phyloP scores from a whole-genome alignment of 202 grass and related monocot genomes.

The Eragrostis tef region DNA sequence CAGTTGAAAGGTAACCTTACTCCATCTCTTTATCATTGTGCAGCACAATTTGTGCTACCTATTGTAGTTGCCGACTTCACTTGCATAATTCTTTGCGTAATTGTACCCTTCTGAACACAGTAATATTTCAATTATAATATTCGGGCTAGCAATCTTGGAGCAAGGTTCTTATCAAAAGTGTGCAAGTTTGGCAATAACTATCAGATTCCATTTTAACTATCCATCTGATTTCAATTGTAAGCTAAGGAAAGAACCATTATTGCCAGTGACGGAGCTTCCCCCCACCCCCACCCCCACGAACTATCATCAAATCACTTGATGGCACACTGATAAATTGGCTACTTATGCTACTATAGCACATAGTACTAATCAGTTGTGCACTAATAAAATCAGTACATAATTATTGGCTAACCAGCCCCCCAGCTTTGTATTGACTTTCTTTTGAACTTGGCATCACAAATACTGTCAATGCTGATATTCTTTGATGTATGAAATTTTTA shows the following conservation, averaged over 20 bases:
- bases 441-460: slow-evolving; percentile 8
- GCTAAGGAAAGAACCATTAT: slow-evolving; percentile 22
- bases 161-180: not conserved
- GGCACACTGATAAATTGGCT: too few species aligned
- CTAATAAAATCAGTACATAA: too few species aligned
- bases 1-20: slow-evolving; percentile 79
- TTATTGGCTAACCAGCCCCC: too few species aligned
- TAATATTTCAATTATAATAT: slow-evolving; percentile 15
- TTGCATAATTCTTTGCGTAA: slow-evolving; percentile 1
- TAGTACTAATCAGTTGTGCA: too few species aligned
- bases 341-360: too few species aligned
- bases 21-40: slow-evolving; percentile 12
- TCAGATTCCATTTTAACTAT: not conserved
- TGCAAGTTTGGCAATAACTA: slow-evolving; percentile 25
- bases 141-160: not conserved
- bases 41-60: too few species aligned
- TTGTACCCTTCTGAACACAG: not conserved
- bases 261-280: too few species aligned
- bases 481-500: not conserved
- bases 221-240: slow-evolving; percentile 26
- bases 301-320: too few species aligned
- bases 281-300: too few species aligned
- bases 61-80: not conserved
- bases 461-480: not conserved
- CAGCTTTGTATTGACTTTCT: not conserved